A percentile compares a stretch with the other conserved stretches of the same genome.
These are phyloP conservation scores for Erigeron philadelphicus DNA, from an alignment of 140 eudicot species.

Conservation along the genomic window DNA sequence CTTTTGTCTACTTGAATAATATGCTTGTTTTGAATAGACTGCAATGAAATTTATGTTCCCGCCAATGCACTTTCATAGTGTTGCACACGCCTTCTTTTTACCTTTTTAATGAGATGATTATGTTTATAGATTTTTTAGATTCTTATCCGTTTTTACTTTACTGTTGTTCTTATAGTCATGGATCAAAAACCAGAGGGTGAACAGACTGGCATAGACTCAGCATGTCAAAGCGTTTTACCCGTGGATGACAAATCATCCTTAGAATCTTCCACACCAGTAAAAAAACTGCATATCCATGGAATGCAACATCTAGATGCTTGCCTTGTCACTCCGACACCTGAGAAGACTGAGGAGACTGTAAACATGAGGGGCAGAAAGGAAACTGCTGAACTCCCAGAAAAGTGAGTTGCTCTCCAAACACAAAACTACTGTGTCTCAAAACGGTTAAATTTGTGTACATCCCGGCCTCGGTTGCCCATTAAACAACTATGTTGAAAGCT, in stretches of 20 bases:
- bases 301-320: conserved; percentile 27
- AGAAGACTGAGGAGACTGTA: conserved; percentile 40
- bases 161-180: conserved; percentile 22
- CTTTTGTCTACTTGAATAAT: background rate
- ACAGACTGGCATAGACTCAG: conserved; percentile 17
- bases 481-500: background rate
- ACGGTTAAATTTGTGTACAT: background rate
- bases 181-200: conserved; percentile 25
- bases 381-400: conserved; percentile 53
- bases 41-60: background rate
- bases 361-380: conserved; percentile 34
- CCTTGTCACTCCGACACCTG: conserved; percentile 53
- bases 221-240: conserved; percentile 3
- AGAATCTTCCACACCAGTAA: conserved; percentile 28
- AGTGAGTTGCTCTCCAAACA: conserved; percentile 37
- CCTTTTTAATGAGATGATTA: conserved; percentile 9
- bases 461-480: background rate
- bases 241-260: conserved; percentile 24
- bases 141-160: background rate
- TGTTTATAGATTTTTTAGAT: conserved; percentile 3
- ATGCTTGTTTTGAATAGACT: background rate
- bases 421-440: background rate
- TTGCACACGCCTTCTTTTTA: background rate
- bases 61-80: too few species aligned
- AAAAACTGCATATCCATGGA: conserved; percentile 20